Percentiles rank a stretch among this genome's conserved stretches.
These are phyloP conservation scores for Candida sanyaensis DNA, from an alignment of 1,139 yeast species.

Conservation along the genomic window DNA sequence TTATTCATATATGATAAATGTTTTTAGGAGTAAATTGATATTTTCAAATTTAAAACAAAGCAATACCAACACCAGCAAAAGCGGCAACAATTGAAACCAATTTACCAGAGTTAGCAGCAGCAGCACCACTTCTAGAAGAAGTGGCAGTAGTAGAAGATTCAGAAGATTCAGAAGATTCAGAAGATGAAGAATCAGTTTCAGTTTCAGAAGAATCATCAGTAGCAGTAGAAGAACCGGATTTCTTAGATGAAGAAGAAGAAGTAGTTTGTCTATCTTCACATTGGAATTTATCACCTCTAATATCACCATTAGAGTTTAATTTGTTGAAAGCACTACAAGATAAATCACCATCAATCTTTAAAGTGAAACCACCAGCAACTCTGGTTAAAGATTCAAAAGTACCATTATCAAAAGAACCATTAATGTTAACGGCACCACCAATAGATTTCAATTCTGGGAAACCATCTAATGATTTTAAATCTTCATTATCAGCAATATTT, in stretches of 20 bases:
- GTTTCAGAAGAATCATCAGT: slow-evolving; percentile 23
- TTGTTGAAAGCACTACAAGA: slow-evolving; percentile 76
- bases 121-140: slow-evolving; percentile 24
- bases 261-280: slow-evolving; percentile 70
- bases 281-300: slow-evolving; percentile 86
- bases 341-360: slow-evolving; percentile 77
- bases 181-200: slow-evolving; percentile 23
- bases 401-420: slow-evolving; percentile 82
- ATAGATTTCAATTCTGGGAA: slow-evolving; percentile 73
- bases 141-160: slow-evolving; percentile 23
- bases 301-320: slow-evolving; percentile 69
- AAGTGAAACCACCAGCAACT: slow-evolving; percentile 89
- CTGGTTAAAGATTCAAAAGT: slow-evolving; percentile 68
- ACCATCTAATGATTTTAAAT: slow-evolving; percentile 64
- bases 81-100: slow-evolving; percentile 57
- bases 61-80: slow-evolving; percentile 62
- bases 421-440: slow-evolving; percentile 84
- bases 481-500: slow-evolving; percentile 79
- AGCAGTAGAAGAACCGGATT: slow-evolving; percentile 29
- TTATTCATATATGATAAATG: not conserved
- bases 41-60: slow-evolving; percentile 52
- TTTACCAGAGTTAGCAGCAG: slow-evolving; percentile 36
- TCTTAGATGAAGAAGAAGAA: slow-evolving; percentile 46
- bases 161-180: slow-evolving; percentile 22
- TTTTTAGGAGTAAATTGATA: too few relatives aligned